Percentiles rank a stretch among this genome's conserved stretches.
Evolutionary conservation across 2,329 filamentous ascomycete species (phyloP).

Genomic region (Cercospora janseana): DNA sequence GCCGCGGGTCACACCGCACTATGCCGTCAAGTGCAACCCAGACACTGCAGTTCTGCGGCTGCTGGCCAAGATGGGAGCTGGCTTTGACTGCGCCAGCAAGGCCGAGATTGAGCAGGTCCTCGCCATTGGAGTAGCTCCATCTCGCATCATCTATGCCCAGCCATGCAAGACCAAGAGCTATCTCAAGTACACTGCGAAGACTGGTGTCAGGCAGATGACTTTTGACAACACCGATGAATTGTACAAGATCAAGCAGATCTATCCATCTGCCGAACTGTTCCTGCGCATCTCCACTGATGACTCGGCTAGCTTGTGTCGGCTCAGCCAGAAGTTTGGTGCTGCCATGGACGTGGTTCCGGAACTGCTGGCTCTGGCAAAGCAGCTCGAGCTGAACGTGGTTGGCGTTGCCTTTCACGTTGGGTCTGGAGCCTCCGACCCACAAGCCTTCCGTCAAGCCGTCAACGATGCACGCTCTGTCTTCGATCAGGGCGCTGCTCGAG

Average conservation of each 20-base stretch:
- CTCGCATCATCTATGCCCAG: conserved; percentile 97
- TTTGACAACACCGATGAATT: conserved; percentile 98
- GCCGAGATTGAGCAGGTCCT: conserved; percentile 92
- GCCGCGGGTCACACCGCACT: conserved; percentile 90
- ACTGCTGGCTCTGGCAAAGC: conserved; percentile 75
- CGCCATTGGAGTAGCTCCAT: conserved; percentile 74
- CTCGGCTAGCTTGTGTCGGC: conserved; percentile 85
- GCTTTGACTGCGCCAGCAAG: conserved; percentile 98
- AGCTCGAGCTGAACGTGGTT: conserved; percentile 83
- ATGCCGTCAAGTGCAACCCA: conserved; percentile 98
- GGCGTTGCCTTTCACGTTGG: conserved; percentile 98
- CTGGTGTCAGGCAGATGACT: conserved; percentile 95
- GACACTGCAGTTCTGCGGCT: conserved; percentile 86
- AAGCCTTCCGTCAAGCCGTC: conserved; percentile 86
- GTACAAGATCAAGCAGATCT: conserved; percentile 94
- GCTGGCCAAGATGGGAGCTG: conserved; percentile 81
- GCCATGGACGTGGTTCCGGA: conserved; percentile 76
- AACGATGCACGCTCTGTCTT: conserved; percentile 86
- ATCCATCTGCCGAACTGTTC: conserved; percentile 83
- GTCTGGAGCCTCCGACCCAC: conserved; percentile 91
- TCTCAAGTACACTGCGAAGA: conserved; percentile 79
- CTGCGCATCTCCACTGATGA: conserved; percentile 96
- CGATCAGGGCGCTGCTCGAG: conserved; percentile 72
- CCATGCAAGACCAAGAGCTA: conserved; percentile 99
- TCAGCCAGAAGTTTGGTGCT: conserved; percentile 97